Evolutionary conservation across 345 rosid genomes (phyloP).

Genomic region (Citrus hindsii): DNA sequence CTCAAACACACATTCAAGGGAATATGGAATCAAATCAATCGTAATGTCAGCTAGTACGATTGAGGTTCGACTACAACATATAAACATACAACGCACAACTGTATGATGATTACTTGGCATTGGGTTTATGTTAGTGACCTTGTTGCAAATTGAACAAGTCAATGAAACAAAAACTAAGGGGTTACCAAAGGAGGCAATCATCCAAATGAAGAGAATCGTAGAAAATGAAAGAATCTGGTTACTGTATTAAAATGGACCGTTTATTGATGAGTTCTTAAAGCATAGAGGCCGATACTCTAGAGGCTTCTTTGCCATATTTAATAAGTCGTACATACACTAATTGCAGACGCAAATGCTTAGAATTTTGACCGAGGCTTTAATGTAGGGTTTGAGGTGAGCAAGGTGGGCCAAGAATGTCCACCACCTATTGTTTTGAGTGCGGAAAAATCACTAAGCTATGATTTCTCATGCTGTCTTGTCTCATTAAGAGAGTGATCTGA

Average conservation of each 20-base stretch:
- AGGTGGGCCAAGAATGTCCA: slow-evolving; percentile 46
- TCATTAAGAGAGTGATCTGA: slow-evolving; percentile 20
- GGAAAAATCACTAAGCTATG: slow-evolving; percentile 24
- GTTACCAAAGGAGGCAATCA: not conserved
- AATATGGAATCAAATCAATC: not conserved
- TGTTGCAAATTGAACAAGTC: not conserved
- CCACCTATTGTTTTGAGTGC: slow-evolving; percentile 33
- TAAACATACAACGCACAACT: not conserved
- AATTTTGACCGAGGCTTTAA: slow-evolving; percentile 24
- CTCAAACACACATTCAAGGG: not conserved
- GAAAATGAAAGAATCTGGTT: not conserved
- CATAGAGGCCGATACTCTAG: slow-evolving; percentile 5
- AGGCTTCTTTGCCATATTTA: slow-evolving; percentile 12
- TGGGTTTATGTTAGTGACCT: not conserved
- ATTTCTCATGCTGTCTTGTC: slow-evolving; percentile 34
- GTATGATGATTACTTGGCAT: not conserved
- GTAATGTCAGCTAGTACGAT: not conserved
- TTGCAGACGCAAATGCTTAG: slow-evolving; percentile 20
- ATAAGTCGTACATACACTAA: slow-evolving; percentile 15
- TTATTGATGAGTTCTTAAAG: slow-evolving; percentile 1
- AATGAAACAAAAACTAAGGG: not conserved
- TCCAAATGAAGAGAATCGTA: not conserved
- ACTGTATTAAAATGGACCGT: not conserved
- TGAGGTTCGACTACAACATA: not conserved
- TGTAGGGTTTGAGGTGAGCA: slow-evolving; percentile 45